Percentiles rank a stretch among this genome's conserved stretches.
These are phyloP conservation scores for Amanita rubescens DNA, from an alignment of 768 basidiomycete genomes.

Conservation along the genomic window DNA sequence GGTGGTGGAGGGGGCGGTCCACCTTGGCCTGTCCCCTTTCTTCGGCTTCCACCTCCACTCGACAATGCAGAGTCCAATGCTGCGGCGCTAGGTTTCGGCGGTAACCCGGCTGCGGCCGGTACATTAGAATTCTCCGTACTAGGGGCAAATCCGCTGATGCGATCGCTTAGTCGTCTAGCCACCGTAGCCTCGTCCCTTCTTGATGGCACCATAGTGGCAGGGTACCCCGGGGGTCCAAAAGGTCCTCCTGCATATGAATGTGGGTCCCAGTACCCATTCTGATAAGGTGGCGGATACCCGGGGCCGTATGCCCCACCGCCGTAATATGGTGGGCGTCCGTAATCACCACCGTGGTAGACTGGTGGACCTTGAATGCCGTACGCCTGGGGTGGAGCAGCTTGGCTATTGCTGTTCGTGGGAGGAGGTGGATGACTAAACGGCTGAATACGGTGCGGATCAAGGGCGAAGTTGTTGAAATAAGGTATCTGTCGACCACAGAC, in stretches of 20 bases:
- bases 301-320: conserved; percentile 28
- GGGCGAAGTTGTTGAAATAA: conserved; percentile 92
- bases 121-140: conserved; percentile 34
- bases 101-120: conserved; percentile 66
- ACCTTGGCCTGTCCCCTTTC: conserved; percentile 27
- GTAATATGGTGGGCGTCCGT: conserved; percentile 28
- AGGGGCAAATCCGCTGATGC: conserved; percentile 71
- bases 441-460: conserved; percentile 91
- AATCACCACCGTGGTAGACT: conserved; percentile 33
- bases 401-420: conserved; percentile 52
- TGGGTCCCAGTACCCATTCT: conserved; percentile 37
- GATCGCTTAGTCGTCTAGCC: conserved; percentile 65
- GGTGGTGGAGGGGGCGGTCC: conserved; percentile 71
- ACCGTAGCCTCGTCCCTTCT: conserved; percentile 54
- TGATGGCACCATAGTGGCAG: conserved; percentile 33
- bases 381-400: conserved; percentile 76
- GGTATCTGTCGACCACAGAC: conserved; percentile 45
- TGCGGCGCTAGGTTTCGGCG: conserved; percentile 64
- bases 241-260: conserved; percentile 33
- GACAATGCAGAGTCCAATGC: conserved; percentile 45
- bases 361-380: conserved; percentile 68
- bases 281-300: conserved; percentile 38
- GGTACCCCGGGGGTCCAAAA: conserved; percentile 28
- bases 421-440: conserved; percentile 77
- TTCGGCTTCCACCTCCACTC: conserved; percentile 37